phyloP scores from a whole-genome alignment of 2,329 filamentous ascomycete species.

The Rosellinia necatrix region DNA sequence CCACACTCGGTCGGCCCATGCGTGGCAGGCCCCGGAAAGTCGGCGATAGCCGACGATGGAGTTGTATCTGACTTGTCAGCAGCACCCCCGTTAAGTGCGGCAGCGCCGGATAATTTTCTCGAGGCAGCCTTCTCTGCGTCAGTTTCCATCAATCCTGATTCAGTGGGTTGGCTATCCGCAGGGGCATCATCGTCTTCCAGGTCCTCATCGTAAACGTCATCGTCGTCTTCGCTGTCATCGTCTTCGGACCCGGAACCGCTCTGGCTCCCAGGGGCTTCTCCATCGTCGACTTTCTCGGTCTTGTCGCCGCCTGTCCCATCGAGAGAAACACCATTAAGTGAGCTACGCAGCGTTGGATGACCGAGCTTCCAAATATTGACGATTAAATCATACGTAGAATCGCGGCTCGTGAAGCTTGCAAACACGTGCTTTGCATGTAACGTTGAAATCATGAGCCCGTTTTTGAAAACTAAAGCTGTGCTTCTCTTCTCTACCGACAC shows the following conservation, averaged over 20 bases:
- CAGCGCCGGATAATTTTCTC: constrained; percentile 72
- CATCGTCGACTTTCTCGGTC: constrained; percentile 77
- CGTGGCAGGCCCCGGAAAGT: constrained; percentile 83
- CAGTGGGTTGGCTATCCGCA: constrained; percentile 44
- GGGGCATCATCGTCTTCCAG: constrained; percentile 70
- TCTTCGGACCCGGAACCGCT: constrained; percentile 64
- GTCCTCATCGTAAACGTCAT: constrained; percentile 79
- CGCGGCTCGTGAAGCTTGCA: constrained; percentile 90
- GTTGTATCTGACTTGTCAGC: constrained; percentile 57
- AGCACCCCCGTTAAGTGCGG: constrained; percentile 49
- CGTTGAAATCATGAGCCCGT: constrained; percentile 95
- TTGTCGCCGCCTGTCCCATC: constrained; percentile 86
- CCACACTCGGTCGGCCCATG: constrained; percentile 86
- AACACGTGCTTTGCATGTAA: constrained; percentile 95
- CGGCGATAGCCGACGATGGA: constrained; percentile 51
- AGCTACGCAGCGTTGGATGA: constrained; percentile 89
- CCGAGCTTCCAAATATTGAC: constrained; percentile 98
- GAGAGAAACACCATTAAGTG: constrained; percentile 83
- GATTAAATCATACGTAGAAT: constrained; percentile 95
- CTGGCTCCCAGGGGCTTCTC: constrained; percentile 51
- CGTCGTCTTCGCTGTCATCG: constrained; percentile 69
- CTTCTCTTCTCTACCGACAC: constrained; percentile 96
- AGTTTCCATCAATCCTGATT: constrained; percentile 52
- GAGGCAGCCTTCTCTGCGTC: constrained; percentile 65
- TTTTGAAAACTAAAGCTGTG: constrained; percentile 93